Evolutionary conservation across 2,329 filamentous ascomycete genomes (phyloP).

Genomic region (Ophiostoma perfectum): DNA sequence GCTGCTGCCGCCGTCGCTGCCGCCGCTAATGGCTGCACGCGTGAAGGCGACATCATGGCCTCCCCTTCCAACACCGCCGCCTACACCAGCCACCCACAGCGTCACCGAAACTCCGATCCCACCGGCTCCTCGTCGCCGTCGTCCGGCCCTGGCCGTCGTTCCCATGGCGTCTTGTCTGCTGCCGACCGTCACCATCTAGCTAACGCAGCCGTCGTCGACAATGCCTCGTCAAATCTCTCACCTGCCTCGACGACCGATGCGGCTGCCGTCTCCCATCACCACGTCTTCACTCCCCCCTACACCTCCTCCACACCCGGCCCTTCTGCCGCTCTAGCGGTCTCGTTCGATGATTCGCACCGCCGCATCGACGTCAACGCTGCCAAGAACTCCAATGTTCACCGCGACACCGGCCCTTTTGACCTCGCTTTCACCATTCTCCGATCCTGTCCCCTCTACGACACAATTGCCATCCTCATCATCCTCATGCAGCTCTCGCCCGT

Average conservation of each 20-base stretch:
- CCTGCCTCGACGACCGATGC: constrained; percentile 43
- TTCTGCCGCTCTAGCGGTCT: constrained; percentile 32
- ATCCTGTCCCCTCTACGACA: constrained; percentile 87
- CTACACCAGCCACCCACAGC: constrained; percentile 17
- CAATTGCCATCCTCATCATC: constrained; percentile 92
- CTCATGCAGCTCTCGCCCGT: constrained; percentile 87
- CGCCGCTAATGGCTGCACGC: constrained; percentile 26
- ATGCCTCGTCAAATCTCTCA: constrained; percentile 36
- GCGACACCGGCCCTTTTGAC: constrained; percentile 66
- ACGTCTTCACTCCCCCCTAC: constrained; percentile 26
- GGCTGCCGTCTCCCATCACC: constrained; percentile 29
- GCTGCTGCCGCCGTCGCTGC: constrained; percentile 22
- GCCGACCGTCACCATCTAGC: constrained; percentile 5
- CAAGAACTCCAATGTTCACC: constrained; percentile 62
- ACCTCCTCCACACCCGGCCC: constrained; percentile 30
- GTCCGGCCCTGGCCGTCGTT: background rate
- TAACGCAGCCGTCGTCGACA: constrained; percentile 13
- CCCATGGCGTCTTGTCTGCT: background rate
- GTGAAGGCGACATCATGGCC: constrained; percentile 29
- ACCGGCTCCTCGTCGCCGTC: background rate
- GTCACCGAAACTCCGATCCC: constrained; percentile 21
- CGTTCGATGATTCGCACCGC: constrained; percentile 49
- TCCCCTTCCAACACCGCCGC: constrained; percentile 23
- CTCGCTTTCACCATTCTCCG: constrained; percentile 80
- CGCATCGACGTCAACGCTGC: constrained; percentile 66